Conservation (phyloP, 495 filamentous ascomycete species). For the Oidiodendron maius region DNA sequence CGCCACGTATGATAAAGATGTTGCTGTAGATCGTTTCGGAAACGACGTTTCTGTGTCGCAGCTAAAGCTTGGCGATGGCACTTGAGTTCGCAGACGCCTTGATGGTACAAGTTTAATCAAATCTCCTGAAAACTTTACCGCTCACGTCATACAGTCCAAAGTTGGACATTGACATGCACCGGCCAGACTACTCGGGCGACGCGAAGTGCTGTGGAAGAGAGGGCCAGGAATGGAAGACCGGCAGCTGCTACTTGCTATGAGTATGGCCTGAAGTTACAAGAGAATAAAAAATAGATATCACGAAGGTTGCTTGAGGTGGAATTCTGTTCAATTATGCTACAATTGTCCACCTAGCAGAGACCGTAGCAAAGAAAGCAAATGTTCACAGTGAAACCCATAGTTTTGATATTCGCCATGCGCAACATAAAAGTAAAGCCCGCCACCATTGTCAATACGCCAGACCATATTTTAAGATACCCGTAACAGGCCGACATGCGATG, state of each 20-base stretch:
- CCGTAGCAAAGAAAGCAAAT: slow-evolving; percentile 15
- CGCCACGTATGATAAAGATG: not conserved
- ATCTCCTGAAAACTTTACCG: too few species aligned
- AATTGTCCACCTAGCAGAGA: slow-evolving; percentile 11
- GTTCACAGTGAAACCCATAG: slow-evolving; percentile 15
- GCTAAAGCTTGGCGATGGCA: slow-evolving; percentile 11
- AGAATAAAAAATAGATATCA: too few species aligned
- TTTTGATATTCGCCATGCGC: slow-evolving; percentile 17
- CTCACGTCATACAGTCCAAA: too few species aligned
- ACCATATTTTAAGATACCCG: slow-evolving; percentile 21
- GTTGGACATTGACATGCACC: too few species aligned
- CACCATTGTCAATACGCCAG: slow-evolving; percentile 19
- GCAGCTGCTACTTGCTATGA: too few species aligned
- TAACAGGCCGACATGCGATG: slow-evolving; percentile 5
- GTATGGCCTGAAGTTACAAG: too few species aligned
- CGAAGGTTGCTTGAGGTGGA: not conserved
- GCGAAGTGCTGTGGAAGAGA: too few species aligned
- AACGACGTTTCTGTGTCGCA: slow-evolving; percentile 4
- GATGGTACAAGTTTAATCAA: not conserved
- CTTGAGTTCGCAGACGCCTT: slow-evolving; percentile 1
- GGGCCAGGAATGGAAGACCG: too few species aligned
- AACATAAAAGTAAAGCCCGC: slow-evolving; percentile 20
- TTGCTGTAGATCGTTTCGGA: not conserved
- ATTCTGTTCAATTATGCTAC: slow-evolving; percentile 17
- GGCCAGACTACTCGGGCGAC: too few species aligned